phyloP scores from a whole-genome alignment of 768 basidiomycete species.

The Pleurotus cornucopiae region DNA sequence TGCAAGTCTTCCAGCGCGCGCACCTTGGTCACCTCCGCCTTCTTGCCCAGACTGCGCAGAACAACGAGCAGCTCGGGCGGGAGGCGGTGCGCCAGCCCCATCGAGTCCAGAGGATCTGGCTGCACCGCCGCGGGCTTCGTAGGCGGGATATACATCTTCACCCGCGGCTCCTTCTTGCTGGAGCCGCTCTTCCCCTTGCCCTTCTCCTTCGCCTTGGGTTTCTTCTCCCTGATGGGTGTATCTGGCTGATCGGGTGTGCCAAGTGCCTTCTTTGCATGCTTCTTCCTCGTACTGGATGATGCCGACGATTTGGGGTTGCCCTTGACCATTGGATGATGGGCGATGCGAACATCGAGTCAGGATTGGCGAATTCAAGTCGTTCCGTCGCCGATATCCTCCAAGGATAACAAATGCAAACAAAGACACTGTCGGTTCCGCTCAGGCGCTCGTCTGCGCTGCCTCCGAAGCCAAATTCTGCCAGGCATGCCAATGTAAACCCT shows the following conservation, averaged over 20 bases:
- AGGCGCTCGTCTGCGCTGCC: too few species aligned
- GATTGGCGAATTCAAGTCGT: too few species aligned
- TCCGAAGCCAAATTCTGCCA: too few species aligned
- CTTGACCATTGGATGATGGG: constrained; percentile 29
- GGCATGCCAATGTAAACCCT: too few species aligned
- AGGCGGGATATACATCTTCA: constrained; percentile 86
- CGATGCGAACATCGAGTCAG: neutral
- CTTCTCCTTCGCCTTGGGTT: constrained; percentile 42
- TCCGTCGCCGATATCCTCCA: too few species aligned
- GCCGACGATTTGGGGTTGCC: constrained; percentile 70
- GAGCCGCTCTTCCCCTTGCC: constrained; percentile 48
- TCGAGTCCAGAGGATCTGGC: constrained; percentile 84
- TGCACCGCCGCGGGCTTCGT: constrained; percentile 69
- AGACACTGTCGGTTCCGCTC: too few species aligned
- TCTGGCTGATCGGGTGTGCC: constrained; percentile 26
- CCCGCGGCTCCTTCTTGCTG: constrained; percentile 64
- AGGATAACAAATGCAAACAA: too few species aligned
- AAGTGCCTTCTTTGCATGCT: constrained; percentile 77
- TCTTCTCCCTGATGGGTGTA: constrained; percentile 36
- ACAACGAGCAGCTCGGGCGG: constrained; percentile 83
- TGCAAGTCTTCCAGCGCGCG: constrained; percentile 85
- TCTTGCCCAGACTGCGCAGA: constrained; percentile 80
- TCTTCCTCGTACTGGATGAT: constrained; percentile 84
- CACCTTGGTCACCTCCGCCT: constrained; percentile 79
- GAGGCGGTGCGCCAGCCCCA: constrained; percentile 68